phyloP scores from a whole-genome alignment of 352 stramenopile species.

The Phytophthora cajani region DNA sequence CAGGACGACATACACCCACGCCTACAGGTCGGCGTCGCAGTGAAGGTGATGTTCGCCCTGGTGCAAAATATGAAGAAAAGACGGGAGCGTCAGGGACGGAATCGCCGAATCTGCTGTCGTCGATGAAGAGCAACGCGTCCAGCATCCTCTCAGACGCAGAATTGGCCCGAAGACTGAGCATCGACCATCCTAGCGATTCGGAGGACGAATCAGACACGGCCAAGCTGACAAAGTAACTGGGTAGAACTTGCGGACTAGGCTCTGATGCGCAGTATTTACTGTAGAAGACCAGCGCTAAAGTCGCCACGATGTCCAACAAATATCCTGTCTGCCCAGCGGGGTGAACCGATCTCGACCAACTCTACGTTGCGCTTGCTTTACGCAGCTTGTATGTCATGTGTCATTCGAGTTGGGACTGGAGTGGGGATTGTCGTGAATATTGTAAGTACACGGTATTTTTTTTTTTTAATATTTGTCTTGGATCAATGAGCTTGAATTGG shows the following conservation, averaged over 20 bases:
- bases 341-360: background rate
- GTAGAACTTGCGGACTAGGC: background rate
- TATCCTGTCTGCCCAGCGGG: background rate
- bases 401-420: too few relatives aligned
- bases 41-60: conserved; percentile 31
- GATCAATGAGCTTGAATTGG: too few relatives aligned
- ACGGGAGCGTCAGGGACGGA: conserved; percentile 6
- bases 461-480: too few relatives aligned
- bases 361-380: background rate
- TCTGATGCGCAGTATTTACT: background rate
- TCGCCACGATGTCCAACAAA: background rate
- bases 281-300: background rate
- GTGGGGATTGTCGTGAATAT: too few relatives aligned
- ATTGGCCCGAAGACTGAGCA: conserved; percentile 56
- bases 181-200: conserved; percentile 44
- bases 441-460: too few relatives aligned
- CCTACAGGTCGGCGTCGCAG: conserved; percentile 31
- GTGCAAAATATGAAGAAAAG: conserved; percentile 4
- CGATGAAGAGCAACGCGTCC: conserved; percentile 51
- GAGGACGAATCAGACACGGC: conserved; percentile 41
- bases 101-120: conserved; percentile 31
- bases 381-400: background rate
- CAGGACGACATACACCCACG: conserved; percentile 20
- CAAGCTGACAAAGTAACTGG: conserved; percentile 25
- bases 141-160: conserved; percentile 66